Conservation (phyloP, 2,329 filamentous ascomycete species). For the Blastomyces emzantsi region DNA sequence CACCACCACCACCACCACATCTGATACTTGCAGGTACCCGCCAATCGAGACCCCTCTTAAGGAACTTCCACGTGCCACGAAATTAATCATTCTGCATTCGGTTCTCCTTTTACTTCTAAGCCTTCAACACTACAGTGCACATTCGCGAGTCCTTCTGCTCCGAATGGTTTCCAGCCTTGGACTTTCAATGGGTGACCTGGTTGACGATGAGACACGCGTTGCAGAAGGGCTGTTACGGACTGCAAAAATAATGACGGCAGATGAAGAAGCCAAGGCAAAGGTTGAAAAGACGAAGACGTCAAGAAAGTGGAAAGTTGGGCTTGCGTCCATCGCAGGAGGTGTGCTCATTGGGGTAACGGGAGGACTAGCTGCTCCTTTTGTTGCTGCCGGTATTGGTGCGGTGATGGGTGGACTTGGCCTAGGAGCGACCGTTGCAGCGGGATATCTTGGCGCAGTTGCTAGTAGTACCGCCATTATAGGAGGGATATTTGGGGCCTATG, state of each 20-base stretch:
- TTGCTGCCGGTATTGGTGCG: constrained; percentile 68
- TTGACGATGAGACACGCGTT: constrained; percentile 64
- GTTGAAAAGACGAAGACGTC: constrained; percentile 56
- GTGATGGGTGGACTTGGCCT: constrained; percentile 70
- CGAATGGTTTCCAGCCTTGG: constrained; percentile 61
- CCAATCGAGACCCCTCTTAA: constrained; percentile 52
- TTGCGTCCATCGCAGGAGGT: constrained; percentile 81
- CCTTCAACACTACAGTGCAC: constrained; percentile 65
- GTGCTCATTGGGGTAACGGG: constrained; percentile 77
- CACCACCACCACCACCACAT: not conserved
- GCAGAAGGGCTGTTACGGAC: constrained; percentile 65
- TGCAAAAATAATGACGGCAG: constrained; percentile 67
- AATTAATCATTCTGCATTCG: constrained; percentile 60
- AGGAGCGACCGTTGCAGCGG: constrained; percentile 62
- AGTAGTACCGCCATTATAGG: constrained; percentile 73
- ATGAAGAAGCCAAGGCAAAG: constrained; percentile 65
- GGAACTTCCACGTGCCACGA: constrained; percentile 33
- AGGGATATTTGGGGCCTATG: constrained; percentile 85
- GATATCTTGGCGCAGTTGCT: constrained; percentile 69
- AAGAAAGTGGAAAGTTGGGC: constrained; percentile 70
- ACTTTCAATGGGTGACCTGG: constrained; percentile 55
- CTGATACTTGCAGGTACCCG: constrained; percentile 35
- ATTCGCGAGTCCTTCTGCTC: constrained; percentile 63
- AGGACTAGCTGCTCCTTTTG: constrained; percentile 66
- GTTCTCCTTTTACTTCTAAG: constrained; percentile 65